These are phyloP conservation scores for Helicocarpus griseus DNA, from an alignment of 2,329 filamentous ascomycete genomes.

Conservation along the genomic window DNA sequence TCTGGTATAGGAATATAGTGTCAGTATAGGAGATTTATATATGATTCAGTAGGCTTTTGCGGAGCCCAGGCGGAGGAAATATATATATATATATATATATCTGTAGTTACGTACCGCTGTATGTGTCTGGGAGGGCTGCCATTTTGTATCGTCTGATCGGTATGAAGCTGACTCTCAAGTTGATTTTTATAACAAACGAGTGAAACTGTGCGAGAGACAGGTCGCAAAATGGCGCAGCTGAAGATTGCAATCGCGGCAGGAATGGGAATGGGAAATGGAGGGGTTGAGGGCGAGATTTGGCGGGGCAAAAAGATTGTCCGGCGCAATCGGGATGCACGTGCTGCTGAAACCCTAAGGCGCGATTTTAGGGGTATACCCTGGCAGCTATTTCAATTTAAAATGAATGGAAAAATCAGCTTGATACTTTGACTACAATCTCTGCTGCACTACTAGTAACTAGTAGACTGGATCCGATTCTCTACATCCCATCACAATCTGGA, in stretches of 20 bases:
- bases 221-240: neutral
- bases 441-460: no score
- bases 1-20: constrained; percentile 15
- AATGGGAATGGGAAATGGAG: neutral
- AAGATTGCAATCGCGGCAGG: neutral
- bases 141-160: constrained; percentile 5
- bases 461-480: no score
- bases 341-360: neutral
- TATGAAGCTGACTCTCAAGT: neutral
- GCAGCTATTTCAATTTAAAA: no score
- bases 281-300: neutral
- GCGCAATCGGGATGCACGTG: constrained; percentile 1
- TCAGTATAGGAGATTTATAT: neutral
- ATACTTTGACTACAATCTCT: no score
- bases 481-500: no score
- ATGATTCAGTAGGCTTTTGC: neutral
- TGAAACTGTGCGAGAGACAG: neutral
- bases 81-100: no score
- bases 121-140: constrained; percentile 10
- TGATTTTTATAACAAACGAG: neutral
- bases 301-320: neutral
- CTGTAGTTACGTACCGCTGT: constrained; percentile 6
- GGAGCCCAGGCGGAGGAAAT: neutral
- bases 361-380: neutral
- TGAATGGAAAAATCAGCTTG: no score